A percentile compares a stretch with the other conserved stretches of the same genome.
phyloP scores from a whole-genome alignment of 1,284 basidiomycete species.

The Abortiporus biennis region DNA sequence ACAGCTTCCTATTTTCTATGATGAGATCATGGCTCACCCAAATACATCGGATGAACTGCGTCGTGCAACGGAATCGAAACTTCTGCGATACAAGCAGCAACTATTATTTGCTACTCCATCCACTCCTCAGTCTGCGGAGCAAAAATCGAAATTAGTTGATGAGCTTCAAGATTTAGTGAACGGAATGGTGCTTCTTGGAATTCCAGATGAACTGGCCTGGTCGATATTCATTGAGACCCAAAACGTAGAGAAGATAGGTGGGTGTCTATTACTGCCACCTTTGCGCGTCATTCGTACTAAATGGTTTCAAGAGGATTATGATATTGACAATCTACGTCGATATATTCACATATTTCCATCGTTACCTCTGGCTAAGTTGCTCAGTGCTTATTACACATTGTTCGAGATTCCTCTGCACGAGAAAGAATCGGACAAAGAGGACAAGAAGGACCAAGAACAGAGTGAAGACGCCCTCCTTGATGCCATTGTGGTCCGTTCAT shows the following conservation, averaged over 20 bases:
- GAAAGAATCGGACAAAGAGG: conserved; percentile 29
- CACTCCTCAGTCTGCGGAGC: conserved; percentile 31
- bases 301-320: conserved; percentile 50
- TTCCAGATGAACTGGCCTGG: conserved; percentile 83
- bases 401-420: conserved; percentile 41
- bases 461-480: conserved; percentile 45
- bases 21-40: conserved; percentile 73
- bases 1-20: conserved; percentile 66
- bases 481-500: conserved; percentile 42
- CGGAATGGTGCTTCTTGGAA: conserved; percentile 67
- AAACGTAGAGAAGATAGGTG: conserved; percentile 67
- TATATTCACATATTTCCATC: conserved; percentile 70
- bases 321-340: conserved; percentile 52
- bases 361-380: conserved; percentile 49
- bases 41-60: conserved; percentile 69
- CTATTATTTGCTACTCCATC: conserved; percentile 50
- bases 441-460: conserved; percentile 24
- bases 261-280: conserved; percentile 19
- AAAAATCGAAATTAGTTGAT: conserved; percentile 46
- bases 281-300: background rate
- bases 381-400: conserved; percentile 67
- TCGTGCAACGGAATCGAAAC: conserved; percentile 62
- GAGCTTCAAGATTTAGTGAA: conserved; percentile 67
- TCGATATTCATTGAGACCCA: conserved; percentile 70
- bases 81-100: conserved; percentile 56